Evolutionary conservation across 306 rosid genomes (phyloP).

Genomic region (Lablab purpureus): DNA sequence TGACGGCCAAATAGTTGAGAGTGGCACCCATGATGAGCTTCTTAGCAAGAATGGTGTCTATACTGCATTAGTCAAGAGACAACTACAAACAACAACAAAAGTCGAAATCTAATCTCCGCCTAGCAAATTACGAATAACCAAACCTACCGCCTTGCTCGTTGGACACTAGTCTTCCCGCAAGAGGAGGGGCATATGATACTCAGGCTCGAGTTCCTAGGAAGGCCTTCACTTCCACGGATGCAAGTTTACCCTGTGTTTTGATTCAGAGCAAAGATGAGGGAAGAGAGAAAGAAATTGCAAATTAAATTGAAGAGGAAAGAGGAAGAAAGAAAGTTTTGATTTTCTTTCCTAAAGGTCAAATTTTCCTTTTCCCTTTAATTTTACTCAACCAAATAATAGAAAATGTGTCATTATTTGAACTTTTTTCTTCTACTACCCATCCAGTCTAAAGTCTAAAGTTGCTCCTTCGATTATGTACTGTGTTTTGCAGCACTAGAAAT

Average conservation of each 20-base stretch:
- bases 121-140: slow-evolving; percentile 14
- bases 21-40: slow-evolving; percentile 74
- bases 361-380: background rate
- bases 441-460: background rate
- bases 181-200: background rate
- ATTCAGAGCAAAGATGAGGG: background rate
- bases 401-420: background rate
- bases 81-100: slow-evolving; percentile 59
- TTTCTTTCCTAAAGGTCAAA: background rate
- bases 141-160: background rate
- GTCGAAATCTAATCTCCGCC: slow-evolving; percentile 43
- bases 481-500: slow-evolving; percentile 14
- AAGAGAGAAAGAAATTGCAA: background rate
- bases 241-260: background rate
- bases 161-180: background rate
- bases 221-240: background rate
- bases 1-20: slow-evolving; percentile 72
- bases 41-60: slow-evolving; percentile 64
- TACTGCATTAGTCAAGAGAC: slow-evolving; percentile 66
- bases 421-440: background rate
- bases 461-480: slow-evolving; percentile 29
- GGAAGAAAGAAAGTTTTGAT: background rate
- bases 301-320: background rate
- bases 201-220: slow-evolving; percentile 10
- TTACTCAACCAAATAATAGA: background rate